Conservation (phyloP, 495 filamentous ascomycete species). For the Bombardia bombarda region DNA sequence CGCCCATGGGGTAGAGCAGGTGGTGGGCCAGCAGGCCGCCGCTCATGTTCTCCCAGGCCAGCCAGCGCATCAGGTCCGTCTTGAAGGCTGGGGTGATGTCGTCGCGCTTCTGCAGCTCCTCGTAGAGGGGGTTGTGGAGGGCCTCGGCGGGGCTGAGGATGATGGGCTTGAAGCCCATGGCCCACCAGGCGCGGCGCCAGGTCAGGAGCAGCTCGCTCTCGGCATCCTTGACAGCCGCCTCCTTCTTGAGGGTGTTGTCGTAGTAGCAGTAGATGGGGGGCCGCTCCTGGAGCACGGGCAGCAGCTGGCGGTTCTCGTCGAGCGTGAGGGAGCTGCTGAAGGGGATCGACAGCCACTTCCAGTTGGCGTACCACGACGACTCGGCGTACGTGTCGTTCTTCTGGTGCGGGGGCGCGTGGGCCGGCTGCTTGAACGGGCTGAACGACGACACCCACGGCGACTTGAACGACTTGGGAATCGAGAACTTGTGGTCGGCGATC, state of each 20-base stretch:
- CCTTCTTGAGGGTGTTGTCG: conserved; percentile 57
- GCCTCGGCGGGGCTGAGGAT: conserved; percentile 77
- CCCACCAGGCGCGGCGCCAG: conserved; percentile 93
- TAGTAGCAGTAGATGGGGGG: conserved; percentile 91
- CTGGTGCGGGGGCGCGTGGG: conserved; percentile 67
- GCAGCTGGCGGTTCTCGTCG: conserved; percentile 78
- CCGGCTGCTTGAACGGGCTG: conserved; percentile 56
- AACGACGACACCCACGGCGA: conserved; percentile 34
- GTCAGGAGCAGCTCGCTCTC: conserved; percentile 73
- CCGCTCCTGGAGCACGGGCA: conserved; percentile 67
- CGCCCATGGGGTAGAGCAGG: conserved; percentile 77
- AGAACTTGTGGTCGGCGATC: conserved; percentile 32
- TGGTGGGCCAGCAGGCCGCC: conserved; percentile 74
- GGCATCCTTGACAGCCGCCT: conserved; percentile 52
- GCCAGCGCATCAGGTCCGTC: conserved; percentile 71
- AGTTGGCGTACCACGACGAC: conserved; percentile 78
- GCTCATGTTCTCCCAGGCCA: conserved; percentile 93
- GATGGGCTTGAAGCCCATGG: conserved; percentile 80
- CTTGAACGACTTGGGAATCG: conserved; percentile 36
- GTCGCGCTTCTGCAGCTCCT: conserved; percentile 52
- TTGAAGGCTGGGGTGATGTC: conserved; percentile 47
- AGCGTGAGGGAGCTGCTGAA: conserved; percentile 81
- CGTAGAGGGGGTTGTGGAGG: conserved; percentile 74
- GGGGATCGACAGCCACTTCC: conserved; percentile 73
- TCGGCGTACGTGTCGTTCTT: conserved; percentile 71